These are phyloP conservation scores for Pilaira anomala DNA, from an alignment of 192 early-diverging fungal species.

Conservation along the genomic window DNA sequence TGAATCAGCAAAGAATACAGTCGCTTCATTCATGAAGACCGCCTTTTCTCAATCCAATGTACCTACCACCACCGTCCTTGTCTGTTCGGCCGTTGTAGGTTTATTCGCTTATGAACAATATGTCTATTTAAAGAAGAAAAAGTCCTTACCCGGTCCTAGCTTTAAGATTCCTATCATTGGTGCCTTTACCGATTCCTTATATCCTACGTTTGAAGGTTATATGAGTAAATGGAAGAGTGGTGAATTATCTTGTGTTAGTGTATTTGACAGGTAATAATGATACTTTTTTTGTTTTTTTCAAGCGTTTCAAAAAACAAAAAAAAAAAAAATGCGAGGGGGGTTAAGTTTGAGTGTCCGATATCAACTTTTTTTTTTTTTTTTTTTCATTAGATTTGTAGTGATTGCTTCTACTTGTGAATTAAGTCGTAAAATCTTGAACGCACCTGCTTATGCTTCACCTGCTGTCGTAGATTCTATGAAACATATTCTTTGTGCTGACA, in stretches of 20 bases:
- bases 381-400: slow-evolving; percentile 46
- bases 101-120: slow-evolving; percentile 41
- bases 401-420: slow-evolving; percentile 45
- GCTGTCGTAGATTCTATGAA: slow-evolving; percentile 39
- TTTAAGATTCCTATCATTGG: slow-evolving; percentile 43
- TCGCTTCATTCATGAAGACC: slow-evolving; percentile 30
- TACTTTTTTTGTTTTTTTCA: no score
- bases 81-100: slow-evolving; percentile 29
- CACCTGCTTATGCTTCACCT: slow-evolving; percentile 36
- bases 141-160: slow-evolving; percentile 34
- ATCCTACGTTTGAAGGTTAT: slow-evolving; percentile 47
- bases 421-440: slow-evolving; percentile 40
- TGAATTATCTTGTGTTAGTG: slow-evolving; percentile 37
- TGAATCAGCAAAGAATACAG: slow-evolving; percentile 29
- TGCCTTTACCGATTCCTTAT: slow-evolving; percentile 38
- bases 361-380: no score
- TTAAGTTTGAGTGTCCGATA: neutral
- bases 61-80: slow-evolving; percentile 23
- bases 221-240: slow-evolving; percentile 46
- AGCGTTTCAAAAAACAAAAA: neutral
- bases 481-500: slow-evolving; percentile 38
- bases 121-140: slow-evolving; percentile 38
- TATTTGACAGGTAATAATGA: slow-evolving; percentile 39
- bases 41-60: slow-evolving; percentile 21
- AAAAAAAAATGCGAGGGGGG: neutral